Evolutionary conservation across 2,329 filamentous ascomycete genomes (phyloP).

Genomic region (Fusarium brachygibbosum): DNA sequence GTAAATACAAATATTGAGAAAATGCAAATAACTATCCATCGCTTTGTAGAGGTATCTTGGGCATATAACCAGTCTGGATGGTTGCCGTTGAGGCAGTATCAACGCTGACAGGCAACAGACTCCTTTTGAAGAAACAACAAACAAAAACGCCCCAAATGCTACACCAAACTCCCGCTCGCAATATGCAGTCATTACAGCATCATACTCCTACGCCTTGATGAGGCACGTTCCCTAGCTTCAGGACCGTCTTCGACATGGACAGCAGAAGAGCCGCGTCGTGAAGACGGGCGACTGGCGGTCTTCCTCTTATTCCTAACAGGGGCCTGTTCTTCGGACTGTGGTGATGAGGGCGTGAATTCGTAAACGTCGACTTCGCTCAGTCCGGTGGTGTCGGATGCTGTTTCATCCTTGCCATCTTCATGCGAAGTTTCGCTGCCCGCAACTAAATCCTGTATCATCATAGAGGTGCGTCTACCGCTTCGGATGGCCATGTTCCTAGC

Average conservation of each 20-base stretch:
- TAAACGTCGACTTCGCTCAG: slow-evolving; percentile 63
- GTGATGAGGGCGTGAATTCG: slow-evolving; percentile 66
- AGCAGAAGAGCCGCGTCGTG: slow-evolving; percentile 58
- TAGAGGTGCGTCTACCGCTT: slow-evolving; percentile 59
- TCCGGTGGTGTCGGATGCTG: slow-evolving; percentile 40
- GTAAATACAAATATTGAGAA: slow-evolving; percentile 53
- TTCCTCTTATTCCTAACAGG: slow-evolving; percentile 43
- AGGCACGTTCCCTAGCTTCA: slow-evolving; percentile 50
- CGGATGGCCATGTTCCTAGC: slow-evolving; percentile 56
- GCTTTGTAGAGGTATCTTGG: slow-evolving; percentile 55
- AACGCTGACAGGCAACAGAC: slow-evolving; percentile 43
- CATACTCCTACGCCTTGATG: slow-evolving; percentile 68
- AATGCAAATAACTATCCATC: slow-evolving; percentile 48
- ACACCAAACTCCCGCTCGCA: slow-evolving; percentile 41
- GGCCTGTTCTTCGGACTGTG: slow-evolving; percentile 53
- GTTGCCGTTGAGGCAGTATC: slow-evolving; percentile 48
- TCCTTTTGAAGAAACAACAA: slow-evolving; percentile 36
- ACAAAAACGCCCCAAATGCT: slow-evolving; percentile 48
- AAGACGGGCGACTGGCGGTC: slow-evolving; percentile 52
- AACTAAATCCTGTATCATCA: slow-evolving; percentile 36
- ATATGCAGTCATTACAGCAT: slow-evolving; percentile 64
- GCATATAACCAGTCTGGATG: slow-evolving; percentile 50
- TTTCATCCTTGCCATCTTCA: slow-evolving; percentile 34
- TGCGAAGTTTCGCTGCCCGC: slow-evolving; percentile 23
- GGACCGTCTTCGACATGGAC: slow-evolving; percentile 54